Base-by-base conservation (phyloP, 805 yeast genomes). In the Yamadazyma nakazawae region DNA sequence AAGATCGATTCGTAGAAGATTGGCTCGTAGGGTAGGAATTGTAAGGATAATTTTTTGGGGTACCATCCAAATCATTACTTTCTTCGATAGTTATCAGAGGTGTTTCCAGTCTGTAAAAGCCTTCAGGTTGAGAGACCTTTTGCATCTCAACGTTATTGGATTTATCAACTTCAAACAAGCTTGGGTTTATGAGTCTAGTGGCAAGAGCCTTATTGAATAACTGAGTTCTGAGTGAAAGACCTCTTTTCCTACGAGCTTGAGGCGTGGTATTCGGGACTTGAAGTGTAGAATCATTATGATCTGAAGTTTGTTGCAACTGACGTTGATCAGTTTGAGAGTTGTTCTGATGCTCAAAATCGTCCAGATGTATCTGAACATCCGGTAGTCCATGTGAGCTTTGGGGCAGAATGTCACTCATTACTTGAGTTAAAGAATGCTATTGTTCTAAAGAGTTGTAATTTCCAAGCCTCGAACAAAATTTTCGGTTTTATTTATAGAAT, bases 151-250 rank as follows among this genome's bases (percentile, higher is more conserved):
- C 14, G 17, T 10, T 38, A 19, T 37, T 21, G 4, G 19, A 21
- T 17, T 42, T 35, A 35, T 40, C 37, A 12, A 38, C 28, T 14
- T 38, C 47, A 35, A 45, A 45, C 32, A 39, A 39, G 31, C 41
- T 36, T 31, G 49, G 49, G 40, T 34, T 40, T 31, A 37, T 45
- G 26, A 43, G 42, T 12, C 48, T 26, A 21, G 18, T 35, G 26
- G 51, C 53, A 36, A 43, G 55, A 51, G 70, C 60, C 49, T 73
- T 79, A 58, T 74, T 79, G 65, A 84, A 75, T 41, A 85, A 68
- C 64, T 85, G 89, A 0, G 86, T 72, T 50, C 91, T 70, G 46
- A 85, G 62, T 8, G 88, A 81, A 50, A 82, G 79, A 0, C 90
- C 90, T 55, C 91, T 64, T 50, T 75, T 76, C 51, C 87, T 67